Base-by-base conservation (phyloP, 1,139 yeast genomes). In the Pichia sp. region DNA sequence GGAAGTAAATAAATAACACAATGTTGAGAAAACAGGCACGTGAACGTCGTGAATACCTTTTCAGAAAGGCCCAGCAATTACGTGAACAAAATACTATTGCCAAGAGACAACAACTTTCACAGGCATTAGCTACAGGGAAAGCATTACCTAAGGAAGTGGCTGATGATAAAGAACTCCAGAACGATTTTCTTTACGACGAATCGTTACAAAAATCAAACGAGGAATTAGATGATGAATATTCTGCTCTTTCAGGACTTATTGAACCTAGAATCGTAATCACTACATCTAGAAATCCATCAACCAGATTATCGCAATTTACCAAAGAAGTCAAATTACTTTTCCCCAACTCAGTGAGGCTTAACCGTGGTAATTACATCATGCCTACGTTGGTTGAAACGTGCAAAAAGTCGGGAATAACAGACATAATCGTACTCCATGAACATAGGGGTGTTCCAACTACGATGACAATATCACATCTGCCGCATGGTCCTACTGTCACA, bases 361-460 rank as follows among this genome's bases (percentile, higher is more conserved):
- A 93, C 70, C 81, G 99, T 74, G 99, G 99, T 77, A 89, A 86
- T 66, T 87, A 92, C 60, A 80, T 95, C 57, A 82, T 93, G 74
- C 87, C 96, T 1, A 87, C 87, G 56, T 74, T 93, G 51, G 96
- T 90, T 4, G 81, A 85, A 50, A 90, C 97, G 1, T 90, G 98
- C 70, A 81, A 85, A 55, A 61, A 61, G 43, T 78, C 87, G 0
- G 82, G 83, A 10, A 83, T 93, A 10, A 85, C 95, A 2, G 99
- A 93, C 68, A 73, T 95, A 64, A 76, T 93, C 26, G 78, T 95
- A 6, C 73, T 95, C 44, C 99, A 93, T 70, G 99, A 93, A 70
- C 99, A 93, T 72, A 80, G 99, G 71, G 99, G 99, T 79, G 93
- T 90, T 0, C 99, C 99, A 51, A 90, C 97, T 0, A 89, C 97